phyloP scores from a whole-genome alignment of 2,329 filamentous ascomycete genomes.

The Aspergillus glaucus region DNA sequence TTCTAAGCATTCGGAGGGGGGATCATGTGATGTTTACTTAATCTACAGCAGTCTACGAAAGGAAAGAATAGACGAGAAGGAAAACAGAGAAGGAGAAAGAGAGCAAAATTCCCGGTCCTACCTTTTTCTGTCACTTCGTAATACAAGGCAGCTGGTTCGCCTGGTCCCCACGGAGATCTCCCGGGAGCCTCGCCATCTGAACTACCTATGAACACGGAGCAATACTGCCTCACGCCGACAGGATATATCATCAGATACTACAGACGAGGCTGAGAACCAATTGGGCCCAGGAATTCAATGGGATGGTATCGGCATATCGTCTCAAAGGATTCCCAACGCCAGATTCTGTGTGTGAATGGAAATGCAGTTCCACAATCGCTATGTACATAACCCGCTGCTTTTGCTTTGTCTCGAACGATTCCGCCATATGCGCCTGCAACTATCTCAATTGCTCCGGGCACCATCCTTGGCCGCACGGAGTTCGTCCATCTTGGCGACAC shows the following conservation, averaged over 20 bases:
- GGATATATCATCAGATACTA: background rate
- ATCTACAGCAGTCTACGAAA: background rate
- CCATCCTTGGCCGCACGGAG: slow-evolving; percentile 78
- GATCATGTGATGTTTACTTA: slow-evolving; percentile 2
- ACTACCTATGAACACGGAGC: too few species aligned
- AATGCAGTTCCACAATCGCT: slow-evolving; percentile 30
- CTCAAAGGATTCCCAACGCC: slow-evolving; percentile 27
- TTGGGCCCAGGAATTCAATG: background rate
- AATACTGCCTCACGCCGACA: too few species aligned
- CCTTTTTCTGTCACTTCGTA: too few species aligned
- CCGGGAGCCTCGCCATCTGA: too few species aligned
- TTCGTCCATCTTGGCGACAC: slow-evolving; percentile 98
- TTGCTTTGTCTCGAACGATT: slow-evolving; percentile 19
- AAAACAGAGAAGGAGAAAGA: too few species aligned
- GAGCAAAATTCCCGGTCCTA: too few species aligned
- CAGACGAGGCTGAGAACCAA: background rate
- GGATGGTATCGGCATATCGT: slow-evolving; percentile 8
- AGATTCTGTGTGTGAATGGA: slow-evolving; percentile 28
- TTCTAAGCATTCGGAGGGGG: slow-evolving; percentile 13
- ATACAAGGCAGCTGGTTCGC: too few species aligned
- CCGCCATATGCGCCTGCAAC: slow-evolving; percentile 15
- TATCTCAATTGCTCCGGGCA: slow-evolving; percentile 68
- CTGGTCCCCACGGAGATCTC: too few species aligned
- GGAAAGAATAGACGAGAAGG: too few species aligned
- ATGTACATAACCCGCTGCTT: slow-evolving; percentile 35